Percentiles rank a stretch among this genome's conserved stretches.
These are phyloP conservation scores for Amanita pseudoporphyria DNA, from an alignment of 768 basidiomycete genomes.

Conservation along the genomic window DNA sequence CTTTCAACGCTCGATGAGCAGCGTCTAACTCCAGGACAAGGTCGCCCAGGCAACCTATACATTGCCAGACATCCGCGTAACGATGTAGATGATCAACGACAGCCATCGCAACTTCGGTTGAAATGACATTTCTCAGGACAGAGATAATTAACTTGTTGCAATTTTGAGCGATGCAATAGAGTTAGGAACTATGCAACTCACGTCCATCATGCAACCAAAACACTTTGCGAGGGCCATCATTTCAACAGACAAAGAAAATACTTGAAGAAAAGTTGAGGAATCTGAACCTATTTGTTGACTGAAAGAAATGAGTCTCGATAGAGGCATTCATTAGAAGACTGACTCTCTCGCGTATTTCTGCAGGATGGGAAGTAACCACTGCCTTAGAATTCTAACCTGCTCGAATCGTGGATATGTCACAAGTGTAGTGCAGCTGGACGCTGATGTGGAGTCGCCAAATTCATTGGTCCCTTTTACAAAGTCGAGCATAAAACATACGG, in stretches of 20 bases:
- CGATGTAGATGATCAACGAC: conserved; percentile 68
- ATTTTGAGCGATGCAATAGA: conserved; percentile 2
- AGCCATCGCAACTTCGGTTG: conserved; percentile 43
- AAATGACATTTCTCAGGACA: conserved; percentile 42
- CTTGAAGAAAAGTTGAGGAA: conserved; percentile 32
- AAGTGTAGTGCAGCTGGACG: conserved; percentile 34
- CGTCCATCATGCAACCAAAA: conserved; percentile 63
- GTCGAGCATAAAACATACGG: neutral
- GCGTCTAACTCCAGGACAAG: conserved; percentile 53
- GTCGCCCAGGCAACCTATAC: conserved; percentile 51
- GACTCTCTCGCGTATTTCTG: conserved; percentile 45
- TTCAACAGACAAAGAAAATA: conserved; percentile 49
- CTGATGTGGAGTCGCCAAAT: conserved; percentile 21
- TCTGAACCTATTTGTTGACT: conserved; percentile 19
- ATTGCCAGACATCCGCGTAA: conserved; percentile 66
- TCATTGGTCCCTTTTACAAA: neutral
- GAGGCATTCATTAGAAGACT: conserved; percentile 8
- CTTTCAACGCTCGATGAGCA: conserved; percentile 55
- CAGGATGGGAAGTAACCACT: conserved; percentile 70
- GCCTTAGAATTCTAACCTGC: conserved; percentile 57
- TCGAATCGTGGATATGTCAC: conserved; percentile 59
- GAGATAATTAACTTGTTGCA: conserved; percentile 37
- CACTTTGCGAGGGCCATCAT: conserved; percentile 53
- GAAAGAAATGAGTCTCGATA: neutral
- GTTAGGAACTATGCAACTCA: conserved; percentile 20